Percentiles rank a stretch among this genome's conserved stretches.
Conservation (phyloP, 1,284 basidiomycete species). For the Volvariella surrecta region DNA sequence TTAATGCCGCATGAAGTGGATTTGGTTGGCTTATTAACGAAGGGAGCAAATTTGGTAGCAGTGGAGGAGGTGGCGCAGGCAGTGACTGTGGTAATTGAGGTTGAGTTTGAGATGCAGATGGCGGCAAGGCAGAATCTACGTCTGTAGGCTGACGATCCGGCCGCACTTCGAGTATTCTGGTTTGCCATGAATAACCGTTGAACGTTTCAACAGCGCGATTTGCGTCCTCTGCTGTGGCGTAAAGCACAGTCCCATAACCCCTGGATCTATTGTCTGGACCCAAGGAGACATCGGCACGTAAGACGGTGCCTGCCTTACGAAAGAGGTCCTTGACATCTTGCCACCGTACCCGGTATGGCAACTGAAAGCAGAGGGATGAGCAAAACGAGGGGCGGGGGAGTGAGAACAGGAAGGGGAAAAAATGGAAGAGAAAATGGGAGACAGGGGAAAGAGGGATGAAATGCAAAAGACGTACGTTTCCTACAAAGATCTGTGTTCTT, state of each 20-base stretch:
- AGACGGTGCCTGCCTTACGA: slow-evolving; percentile 88
- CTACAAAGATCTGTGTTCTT: slow-evolving; percentile 84
- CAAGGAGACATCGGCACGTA: slow-evolving; percentile 89
- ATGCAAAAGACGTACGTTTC: slow-evolving; percentile 56
- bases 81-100: no score
- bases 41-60: no score
- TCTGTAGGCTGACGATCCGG: slow-evolving; percentile 65
- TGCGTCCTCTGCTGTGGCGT: slow-evolving; percentile 88
- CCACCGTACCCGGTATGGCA: slow-evolving; percentile 91
- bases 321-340: slow-evolving; percentile 98
- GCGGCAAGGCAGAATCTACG: slow-evolving; percentile 21
- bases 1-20: no score
- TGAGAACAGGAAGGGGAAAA: background rate
- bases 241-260: slow-evolving; percentile 89
- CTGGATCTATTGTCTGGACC: slow-evolving; percentile 89
- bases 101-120: no score
- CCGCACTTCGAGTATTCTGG: slow-evolving; percentile 81
- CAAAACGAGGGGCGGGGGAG: background rate
- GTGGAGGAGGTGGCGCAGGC: no score
- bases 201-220: slow-evolving; percentile 85
- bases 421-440: slow-evolving; percentile 7
- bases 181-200: slow-evolving; percentile 90
- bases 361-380: slow-evolving; percentile 31
- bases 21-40: no score
- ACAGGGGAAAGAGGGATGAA: slow-evolving; percentile 3